Evolutionary conservation across 306 rosid species (phyloP).

Genomic region (Gynostemma pentaphyllum): DNA sequence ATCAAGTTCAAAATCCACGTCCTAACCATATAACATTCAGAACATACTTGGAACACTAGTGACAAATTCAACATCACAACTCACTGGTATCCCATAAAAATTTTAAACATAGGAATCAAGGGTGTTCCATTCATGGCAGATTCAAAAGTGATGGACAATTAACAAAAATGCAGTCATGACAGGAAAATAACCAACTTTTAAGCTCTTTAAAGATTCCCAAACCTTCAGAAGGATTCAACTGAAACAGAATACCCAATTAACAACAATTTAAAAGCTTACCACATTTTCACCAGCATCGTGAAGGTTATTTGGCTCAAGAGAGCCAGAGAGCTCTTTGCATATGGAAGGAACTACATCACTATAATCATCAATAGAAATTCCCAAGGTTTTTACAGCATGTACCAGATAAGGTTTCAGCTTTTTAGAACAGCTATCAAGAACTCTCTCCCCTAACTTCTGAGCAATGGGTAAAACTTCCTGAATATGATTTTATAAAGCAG

Average conservation of each 20-base stretch:
- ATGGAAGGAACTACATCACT: conserved; percentile 53
- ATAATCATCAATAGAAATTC: conserved; percentile 43
- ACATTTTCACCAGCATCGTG: conserved; percentile 28
- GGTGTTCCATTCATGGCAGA: not conserved
- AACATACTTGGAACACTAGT: too few species aligned
- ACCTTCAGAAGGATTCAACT: not conserved
- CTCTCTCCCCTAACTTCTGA: conserved; percentile 64
- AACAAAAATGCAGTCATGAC: not conserved
- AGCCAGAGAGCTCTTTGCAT: conserved; percentile 47
- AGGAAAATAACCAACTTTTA: not conserved
- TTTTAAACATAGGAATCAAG: too few species aligned
- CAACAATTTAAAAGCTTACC: conserved; percentile 29
- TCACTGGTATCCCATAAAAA: not conserved
- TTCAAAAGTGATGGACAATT: not conserved
- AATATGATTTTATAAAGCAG: not conserved
- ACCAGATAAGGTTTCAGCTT: conserved; percentile 55
- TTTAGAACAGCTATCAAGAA: conserved; percentile 47
- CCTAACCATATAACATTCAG: too few species aligned
- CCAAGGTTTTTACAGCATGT: conserved; percentile 48
- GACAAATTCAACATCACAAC: not conserved
- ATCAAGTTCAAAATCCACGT: not conserved
- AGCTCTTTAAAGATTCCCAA: not conserved
- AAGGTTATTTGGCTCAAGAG: too few species aligned
- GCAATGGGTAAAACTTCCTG: conserved; percentile 64
- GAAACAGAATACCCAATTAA: too few species aligned